A percentile compares a stretch with the other conserved stretches of the same genome.
Evolutionary conservation across 306 rosid genomes (phyloP).

Genomic region (Heteromeles arbutifolia): DNA sequence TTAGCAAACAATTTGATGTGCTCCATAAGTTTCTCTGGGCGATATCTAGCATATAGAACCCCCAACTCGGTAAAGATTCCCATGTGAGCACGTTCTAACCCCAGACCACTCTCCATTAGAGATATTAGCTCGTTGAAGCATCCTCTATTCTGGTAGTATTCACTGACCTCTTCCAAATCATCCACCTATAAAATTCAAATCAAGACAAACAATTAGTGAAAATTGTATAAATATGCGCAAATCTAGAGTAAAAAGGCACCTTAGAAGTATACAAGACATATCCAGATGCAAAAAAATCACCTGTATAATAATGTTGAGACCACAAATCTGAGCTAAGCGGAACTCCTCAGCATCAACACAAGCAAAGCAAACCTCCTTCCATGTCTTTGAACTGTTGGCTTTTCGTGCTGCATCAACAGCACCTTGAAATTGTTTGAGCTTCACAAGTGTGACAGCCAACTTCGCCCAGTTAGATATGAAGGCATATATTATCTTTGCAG

Average conservation of each 20-base stretch:
- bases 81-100: constrained; percentile 98
- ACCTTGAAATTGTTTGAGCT: constrained; percentile 90
- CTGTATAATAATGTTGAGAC: constrained; percentile 95
- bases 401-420: constrained; percentile 99
- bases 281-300: constrained; percentile 24
- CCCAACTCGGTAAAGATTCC: constrained; percentile 99
- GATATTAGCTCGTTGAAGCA: constrained; percentile 95
- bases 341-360: constrained; percentile 99
- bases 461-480: constrained; percentile 99
- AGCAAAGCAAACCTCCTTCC: constrained; percentile 99
- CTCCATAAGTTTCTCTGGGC: constrained; percentile 99
- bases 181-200: constrained; percentile 63
- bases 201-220: constrained; percentile 5
- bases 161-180: constrained; percentile 99
- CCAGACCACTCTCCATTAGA: constrained; percentile 98
- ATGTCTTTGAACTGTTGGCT: constrained; percentile 97
- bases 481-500: constrained; percentile 89
- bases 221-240: neutral
- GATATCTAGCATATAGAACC: constrained; percentile 97
- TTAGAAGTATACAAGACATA: neutral
- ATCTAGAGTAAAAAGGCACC: constrained; percentile 4
- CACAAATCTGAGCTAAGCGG: constrained; percentile 99
- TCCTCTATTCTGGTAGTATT: constrained; percentile 96
- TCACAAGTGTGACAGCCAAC: constrained; percentile 89
- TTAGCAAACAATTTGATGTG: constrained; percentile 92